Conservation (phyloP, 208 protist species). For the Acanthamoeba triangularis region DNA sequence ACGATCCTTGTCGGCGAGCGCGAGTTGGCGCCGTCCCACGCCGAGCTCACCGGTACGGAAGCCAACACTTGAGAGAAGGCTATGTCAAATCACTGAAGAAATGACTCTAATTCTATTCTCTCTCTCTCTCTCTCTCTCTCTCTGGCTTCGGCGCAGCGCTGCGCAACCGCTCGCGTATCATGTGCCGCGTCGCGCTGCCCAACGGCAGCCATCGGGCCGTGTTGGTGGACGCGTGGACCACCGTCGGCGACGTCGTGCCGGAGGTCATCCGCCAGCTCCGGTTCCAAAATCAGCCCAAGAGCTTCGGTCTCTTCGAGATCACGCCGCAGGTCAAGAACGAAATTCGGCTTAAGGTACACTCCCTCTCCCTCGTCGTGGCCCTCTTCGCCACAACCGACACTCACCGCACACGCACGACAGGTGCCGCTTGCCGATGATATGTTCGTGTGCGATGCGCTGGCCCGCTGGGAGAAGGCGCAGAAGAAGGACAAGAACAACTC, state of each 20-base stretch:
- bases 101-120: neutral
- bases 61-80: too few relatives aligned
- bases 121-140: too few relatives aligned
- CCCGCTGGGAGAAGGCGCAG: slow-evolving; percentile 45
- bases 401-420: neutral
- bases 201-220: slow-evolving; percentile 44
- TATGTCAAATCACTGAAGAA: too few relatives aligned
- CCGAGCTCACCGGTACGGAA: slow-evolving; percentile 38
- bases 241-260: slow-evolving; percentile 49
- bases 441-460: slow-evolving; percentile 39
- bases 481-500: slow-evolving; percentile 33
- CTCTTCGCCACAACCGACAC: neutral
- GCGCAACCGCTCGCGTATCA: neutral
- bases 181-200: slow-evolving; percentile 34
- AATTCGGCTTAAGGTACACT: neutral
- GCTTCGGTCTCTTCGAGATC: slow-evolving; percentile 51
- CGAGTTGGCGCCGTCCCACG: slow-evolving; percentile 1
- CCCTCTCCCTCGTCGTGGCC: neutral
- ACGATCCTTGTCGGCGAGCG: slow-evolving; percentile 48
- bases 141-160: neutral
- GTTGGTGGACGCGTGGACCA: slow-evolving; percentile 60
- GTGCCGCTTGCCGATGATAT: slow-evolving; percentile 21
- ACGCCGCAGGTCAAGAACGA: slow-evolving; percentile 46
- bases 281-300: slow-evolving; percentile 45
- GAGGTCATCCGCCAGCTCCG: slow-evolving; percentile 57